Conservation (phyloP, 768 basidiomycete species). For the Termitomyces eurrhizus region DNA sequence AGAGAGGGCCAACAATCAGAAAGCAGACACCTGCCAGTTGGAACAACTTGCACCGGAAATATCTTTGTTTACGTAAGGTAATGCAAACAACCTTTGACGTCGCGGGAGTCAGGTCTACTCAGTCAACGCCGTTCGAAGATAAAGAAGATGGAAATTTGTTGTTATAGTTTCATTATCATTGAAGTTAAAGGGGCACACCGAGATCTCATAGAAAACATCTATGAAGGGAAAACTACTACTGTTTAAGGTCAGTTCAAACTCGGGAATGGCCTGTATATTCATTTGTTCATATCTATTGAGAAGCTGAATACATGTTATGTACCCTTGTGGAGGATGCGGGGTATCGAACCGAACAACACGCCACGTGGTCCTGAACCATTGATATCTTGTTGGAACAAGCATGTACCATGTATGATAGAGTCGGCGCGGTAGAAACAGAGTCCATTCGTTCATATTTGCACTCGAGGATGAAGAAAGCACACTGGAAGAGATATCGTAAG, state of each 20-base stretch:
- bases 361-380: neutral
- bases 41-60: neutral
- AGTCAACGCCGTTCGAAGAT: neutral
- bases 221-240: neutral
- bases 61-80: conserved; percentile 3
- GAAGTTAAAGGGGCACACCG: neutral
- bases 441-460: neutral
- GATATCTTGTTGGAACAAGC: neutral
- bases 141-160: neutral
- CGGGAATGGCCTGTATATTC: neutral
- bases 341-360: neutral
- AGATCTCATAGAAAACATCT: neutral
- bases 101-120: neutral
- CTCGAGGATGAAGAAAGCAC: neutral
- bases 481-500: neutral
- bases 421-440: neutral
- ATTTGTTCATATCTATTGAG: neutral
- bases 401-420: neutral
- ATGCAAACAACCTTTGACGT: neutral
- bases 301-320: neutral
- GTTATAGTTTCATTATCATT: neutral
- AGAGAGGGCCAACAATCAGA: neutral
- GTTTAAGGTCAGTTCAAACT: neutral
- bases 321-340: neutral
- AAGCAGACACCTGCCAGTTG: neutral